Evolutionary conservation across 1,139 yeast genomes (phyloP).

Genomic region (Suhomyces anneliseae): DNA sequence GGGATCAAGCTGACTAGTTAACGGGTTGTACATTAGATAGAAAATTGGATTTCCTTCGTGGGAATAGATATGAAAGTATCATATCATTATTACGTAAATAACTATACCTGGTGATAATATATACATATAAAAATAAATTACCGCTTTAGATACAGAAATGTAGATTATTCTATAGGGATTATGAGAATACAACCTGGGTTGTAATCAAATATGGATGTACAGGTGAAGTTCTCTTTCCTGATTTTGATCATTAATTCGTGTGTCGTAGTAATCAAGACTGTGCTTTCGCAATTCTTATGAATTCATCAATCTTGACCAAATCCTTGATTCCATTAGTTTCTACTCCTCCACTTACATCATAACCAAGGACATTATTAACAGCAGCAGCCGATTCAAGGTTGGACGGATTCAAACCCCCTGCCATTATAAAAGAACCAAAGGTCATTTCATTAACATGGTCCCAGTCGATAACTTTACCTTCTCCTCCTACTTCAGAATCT

Average conservation of each 20-base stretch:
- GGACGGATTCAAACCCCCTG: slow-evolving; percentile 84
- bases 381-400: slow-evolving; percentile 59
- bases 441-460: slow-evolving; percentile 28
- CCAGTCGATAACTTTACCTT: slow-evolving; percentile 83
- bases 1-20: slow-evolving; percentile 88
- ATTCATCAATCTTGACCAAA: slow-evolving; percentile 53
- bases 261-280: background rate
- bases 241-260: too few relatives aligned
- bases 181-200: too few relatives aligned
- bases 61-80: too few relatives aligned
- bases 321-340: slow-evolving; percentile 71
- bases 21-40: slow-evolving; percentile 2
- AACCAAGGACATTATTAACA: slow-evolving; percentile 65
- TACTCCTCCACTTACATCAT: slow-evolving; percentile 95
- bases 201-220: too few relatives aligned
- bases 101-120: background rate
- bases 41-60: background rate
- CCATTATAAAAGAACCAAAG: slow-evolving; percentile 60
- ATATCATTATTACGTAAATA: background rate
- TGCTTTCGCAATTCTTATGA: slow-evolving; percentile 50
- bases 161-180: too few relatives aligned
- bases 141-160: background rate
- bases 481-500: slow-evolving; percentile 92
- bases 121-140: too few relatives aligned
- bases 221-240: too few relatives aligned